These are phyloP conservation scores for Metarhizium robertsii DNA, from an alignment of 2,329 filamentous ascomycete species.

Conservation along the genomic window DNA sequence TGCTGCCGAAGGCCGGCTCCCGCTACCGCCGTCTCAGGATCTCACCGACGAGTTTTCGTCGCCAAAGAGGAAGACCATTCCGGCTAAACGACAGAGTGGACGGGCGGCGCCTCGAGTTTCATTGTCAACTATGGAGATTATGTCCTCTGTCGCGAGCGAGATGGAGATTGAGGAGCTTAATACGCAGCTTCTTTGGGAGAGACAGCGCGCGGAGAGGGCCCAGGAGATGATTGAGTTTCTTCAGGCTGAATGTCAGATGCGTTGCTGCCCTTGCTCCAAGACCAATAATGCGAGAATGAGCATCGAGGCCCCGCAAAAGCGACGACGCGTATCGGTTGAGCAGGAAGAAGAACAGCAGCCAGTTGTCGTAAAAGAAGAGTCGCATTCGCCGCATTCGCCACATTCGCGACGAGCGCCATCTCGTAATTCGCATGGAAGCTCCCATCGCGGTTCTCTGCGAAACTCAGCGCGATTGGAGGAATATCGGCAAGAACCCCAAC, in stretches of 20 bases:
- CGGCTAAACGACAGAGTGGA: constrained; percentile 17
- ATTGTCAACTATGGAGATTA: constrained; percentile 38
- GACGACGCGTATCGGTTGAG: constrained; percentile 8
- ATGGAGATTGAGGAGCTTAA: constrained; percentile 50
- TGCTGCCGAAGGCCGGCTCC: constrained; percentile 61
- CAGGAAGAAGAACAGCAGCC: constrained; percentile 1
- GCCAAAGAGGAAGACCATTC: constrained; percentile 37
- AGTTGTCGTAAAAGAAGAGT: constrained; percentile 11
- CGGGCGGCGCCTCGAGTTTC: constrained; percentile 35
- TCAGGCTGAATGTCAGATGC: constrained; percentile 63
- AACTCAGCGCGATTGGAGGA: background rate
- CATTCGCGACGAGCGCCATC: constrained; percentile 10
- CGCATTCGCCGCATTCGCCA: constrained; percentile 28
- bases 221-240: constrained; percentile 68
- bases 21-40: constrained; percentile 46
- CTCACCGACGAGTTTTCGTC: constrained; percentile 54
- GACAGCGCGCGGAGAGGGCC: constrained; percentile 57
- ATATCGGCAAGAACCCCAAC: constrained; percentile 2
- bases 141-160: constrained; percentile 46
- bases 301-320: constrained; percentile 10
- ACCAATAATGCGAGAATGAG: constrained; percentile 11
- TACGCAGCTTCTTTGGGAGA: constrained; percentile 45
- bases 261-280: constrained; percentile 53
- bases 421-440: background rate
- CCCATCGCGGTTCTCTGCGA: background rate